Base-by-base conservation (phyloP, 78 protist species). In the Dictyostelium brefeldianum region DNA sequence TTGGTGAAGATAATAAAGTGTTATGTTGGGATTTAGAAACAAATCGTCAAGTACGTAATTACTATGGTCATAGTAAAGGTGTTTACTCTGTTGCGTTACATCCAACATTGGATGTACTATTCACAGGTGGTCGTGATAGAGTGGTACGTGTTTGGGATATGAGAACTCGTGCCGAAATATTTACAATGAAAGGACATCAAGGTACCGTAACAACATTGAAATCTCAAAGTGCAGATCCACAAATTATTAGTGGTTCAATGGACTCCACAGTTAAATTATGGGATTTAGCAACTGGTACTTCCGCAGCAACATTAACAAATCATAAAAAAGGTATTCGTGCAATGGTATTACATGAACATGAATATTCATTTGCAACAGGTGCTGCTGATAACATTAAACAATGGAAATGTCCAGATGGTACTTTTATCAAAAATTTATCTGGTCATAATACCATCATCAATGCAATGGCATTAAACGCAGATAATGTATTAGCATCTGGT, bases 271-370 rank as follows among this genome's bases (percentile, higher is more conserved):
- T 99, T 5, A 51, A 98, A n/a, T 83, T 97, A 43, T 99, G 99
- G 99, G 99, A 99, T 80, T 36, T 99, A 6, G 95, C 85, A 3
- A 70, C 92, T 5, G 98, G 99, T 41, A 56, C 47, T 27, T 4
- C 70, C 36, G 59, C 80, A 5, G 54, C 87, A 5, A 89, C 95
- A 5, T 93, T 99, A 18, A 99, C 99, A 17, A 96, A 99, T 71
- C 99, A 99, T 97, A 99, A 99, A 97, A 98, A 98, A 89, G 11
- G 96, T 36, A 97, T 99, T 4, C 91, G 99, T 9, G 85, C 97
- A 20, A 2, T 97, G 15, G 95, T 74, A 1, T 22, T 95, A 27
- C 99, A 98, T 81, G 99, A 97, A 11, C 48, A 8, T n/a, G 99
- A 99, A 83, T 98, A 89, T 46, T 74, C 99, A 27, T 98, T 99